These are phyloP conservation scores for Stenogyne calaminthoides DNA, from an alignment of 305 asterid species.

Conservation along the genomic window DNA sequence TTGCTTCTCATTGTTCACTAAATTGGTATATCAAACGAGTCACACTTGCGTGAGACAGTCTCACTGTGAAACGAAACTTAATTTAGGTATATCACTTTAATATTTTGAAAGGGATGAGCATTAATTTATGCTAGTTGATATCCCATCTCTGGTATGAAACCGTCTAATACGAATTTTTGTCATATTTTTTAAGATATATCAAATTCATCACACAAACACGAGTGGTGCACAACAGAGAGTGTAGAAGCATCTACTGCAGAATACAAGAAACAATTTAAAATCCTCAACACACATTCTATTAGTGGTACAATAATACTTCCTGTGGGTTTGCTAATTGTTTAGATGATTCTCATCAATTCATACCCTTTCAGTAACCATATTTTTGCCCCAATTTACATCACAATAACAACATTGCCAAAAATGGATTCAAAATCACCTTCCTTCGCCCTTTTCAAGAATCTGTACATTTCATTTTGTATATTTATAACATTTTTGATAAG, in stretches of 20 bases:
- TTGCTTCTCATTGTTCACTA: no score
- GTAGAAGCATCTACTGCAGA: not conserved
- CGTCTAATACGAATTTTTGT: no score
- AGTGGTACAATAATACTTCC: slow-evolving; percentile 1
- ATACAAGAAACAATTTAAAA: not conserved
- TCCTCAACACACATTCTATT: slow-evolving; percentile 10
- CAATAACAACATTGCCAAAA: slow-evolving; percentile 26
- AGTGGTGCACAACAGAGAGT: not conserved
- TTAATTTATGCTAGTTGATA: no score
- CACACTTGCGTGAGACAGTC: no score
- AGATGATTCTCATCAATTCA: not conserved
- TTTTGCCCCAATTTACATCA: slow-evolving; percentile 6
- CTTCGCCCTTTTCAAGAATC: slow-evolving; percentile 15
- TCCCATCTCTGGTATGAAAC: no score
- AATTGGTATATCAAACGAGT: no score
- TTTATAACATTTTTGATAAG: slow-evolving; percentile 24
- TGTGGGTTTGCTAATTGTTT: not conserved
- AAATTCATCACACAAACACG: no score
- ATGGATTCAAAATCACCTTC: slow-evolving; percentile 14
- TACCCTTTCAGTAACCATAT: not conserved
- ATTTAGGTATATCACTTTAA: no score
- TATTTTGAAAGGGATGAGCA: no score
- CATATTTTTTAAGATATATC: no score
- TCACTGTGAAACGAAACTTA: no score
- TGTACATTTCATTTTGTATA: slow-evolving; percentile 37